Evolutionary conservation across 192 early-diverging fungal genomes (phyloP), one percentile per base, ranked within the genome.

Genomic region (Backusella psychrophila): DNA sequence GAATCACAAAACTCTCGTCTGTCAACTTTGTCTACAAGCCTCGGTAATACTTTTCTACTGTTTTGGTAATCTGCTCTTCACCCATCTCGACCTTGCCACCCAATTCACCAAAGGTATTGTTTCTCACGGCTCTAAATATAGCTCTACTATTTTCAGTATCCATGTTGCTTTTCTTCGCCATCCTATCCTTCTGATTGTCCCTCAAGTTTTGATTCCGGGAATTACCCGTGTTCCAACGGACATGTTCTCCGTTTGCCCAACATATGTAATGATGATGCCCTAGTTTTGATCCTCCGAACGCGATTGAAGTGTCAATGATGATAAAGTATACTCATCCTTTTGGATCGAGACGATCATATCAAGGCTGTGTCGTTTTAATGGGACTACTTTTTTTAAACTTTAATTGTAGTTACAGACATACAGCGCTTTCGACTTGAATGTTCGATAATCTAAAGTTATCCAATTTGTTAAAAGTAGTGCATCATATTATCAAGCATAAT

Each of bases 371-470:
- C 90, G 77, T 70, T 87, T 81, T 63, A 91, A 91, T 80, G 89
- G 86, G 0, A 90, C 79, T 0, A 92, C 88, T 75, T 92, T 91
- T 70, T 91, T 90, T 75, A 89, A 77, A 72, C 87, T 86, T 59
- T 92, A 90, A 78, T 92, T 85, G 38, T 90, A 91, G 21, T 88
- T 84, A 75, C 92, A 94, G 21, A 94, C 79, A 75, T 92, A 92
- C 0, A 94, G 73, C 0, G 92, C 91, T 35, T 83, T 83, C 38
- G 86, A 80, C 34, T 41, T n/a, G 34, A 21, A 21, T 34, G 6
- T 38, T 69, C 67, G 6, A 69, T 11, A 17, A 11, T 41, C 34
- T 69, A 38, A 41, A 69, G 38, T 69, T 26, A 69, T 41, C 19
- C 38, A 1, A 69, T 69, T 38, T 69, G 6, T 39, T 69, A 69